A percentile compares a stretch with the other conserved stretches of the same genome.
phyloP scores from a whole-genome alignment of 2,329 filamentous ascomycete genomes.

The Scorias spongiosa region DNA sequence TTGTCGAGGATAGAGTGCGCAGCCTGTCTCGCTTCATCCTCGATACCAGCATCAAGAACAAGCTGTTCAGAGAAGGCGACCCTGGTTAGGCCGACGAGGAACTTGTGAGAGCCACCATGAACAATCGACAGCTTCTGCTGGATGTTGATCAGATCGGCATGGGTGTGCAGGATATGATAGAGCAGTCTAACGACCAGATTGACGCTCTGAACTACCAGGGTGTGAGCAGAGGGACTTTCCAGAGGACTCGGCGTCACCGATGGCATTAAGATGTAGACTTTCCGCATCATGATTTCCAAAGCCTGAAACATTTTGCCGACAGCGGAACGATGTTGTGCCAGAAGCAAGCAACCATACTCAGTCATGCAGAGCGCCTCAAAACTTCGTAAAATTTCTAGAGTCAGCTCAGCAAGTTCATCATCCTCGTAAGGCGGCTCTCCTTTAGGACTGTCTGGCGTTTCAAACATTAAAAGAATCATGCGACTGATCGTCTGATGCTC shows the following conservation, averaged over 20 bases:
- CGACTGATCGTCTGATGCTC: constrained; percentile 42
- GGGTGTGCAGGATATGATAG: constrained; percentile 3
- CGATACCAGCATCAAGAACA: constrained; percentile 61
- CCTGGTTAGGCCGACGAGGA: constrained; percentile 63
- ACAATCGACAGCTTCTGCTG: constrained; percentile 55
- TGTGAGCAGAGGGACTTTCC: constrained; percentile 18
- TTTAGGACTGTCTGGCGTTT: constrained; percentile 31
- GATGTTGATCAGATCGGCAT: constrained; percentile 50
- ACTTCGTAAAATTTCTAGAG: constrained; percentile 29
- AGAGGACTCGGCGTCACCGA: constrained; percentile 4
- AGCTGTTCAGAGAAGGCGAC: constrained; percentile 75
- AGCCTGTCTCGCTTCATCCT: constrained; percentile 62
- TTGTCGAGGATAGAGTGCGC: constrained; percentile 72
- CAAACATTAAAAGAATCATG: constrained; percentile 46
- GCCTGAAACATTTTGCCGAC: constrained; percentile 62
- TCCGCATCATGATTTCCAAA: constrained; percentile 56
- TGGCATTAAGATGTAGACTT: constrained; percentile 34
- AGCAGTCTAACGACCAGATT: constrained; percentile 47
- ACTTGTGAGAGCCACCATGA: constrained; percentile 63
- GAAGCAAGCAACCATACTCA: constrained; percentile 46
- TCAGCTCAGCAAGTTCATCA: constrained; percentile 30
- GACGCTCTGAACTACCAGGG: constrained; percentile 33
- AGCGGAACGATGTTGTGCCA: constrained; percentile 53
- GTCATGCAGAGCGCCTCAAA: constrained; percentile 45
- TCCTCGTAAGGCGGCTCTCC: constrained; percentile 26